Conservation (phyloP, 2,329 filamentous ascomycete genomes). For the Ophiostoma sp. region DNA sequence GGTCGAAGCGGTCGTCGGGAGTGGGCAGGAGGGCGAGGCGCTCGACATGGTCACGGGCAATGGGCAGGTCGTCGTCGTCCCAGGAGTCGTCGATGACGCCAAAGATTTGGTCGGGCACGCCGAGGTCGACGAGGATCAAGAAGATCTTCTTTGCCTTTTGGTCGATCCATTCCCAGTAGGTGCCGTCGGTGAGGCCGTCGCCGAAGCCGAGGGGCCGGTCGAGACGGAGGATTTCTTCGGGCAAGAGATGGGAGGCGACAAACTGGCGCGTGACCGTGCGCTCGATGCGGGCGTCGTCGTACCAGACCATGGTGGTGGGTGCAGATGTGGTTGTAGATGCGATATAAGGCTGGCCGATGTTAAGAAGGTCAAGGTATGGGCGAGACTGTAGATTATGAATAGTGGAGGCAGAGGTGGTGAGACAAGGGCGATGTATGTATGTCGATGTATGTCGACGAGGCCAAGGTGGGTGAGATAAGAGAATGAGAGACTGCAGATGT, state of each 20-base stretch:
- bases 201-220: constrained; percentile 62
- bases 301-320: constrained; percentile 47
- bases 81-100: constrained; percentile 68
- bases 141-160: constrained; percentile 65
- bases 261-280: constrained; percentile 63
- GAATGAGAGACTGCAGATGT: not conserved
- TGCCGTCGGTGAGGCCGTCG: constrained; percentile 63
- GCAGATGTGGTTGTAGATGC: not conserved
- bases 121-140: constrained; percentile 64
- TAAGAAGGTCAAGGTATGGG: no score
- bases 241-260: constrained; percentile 58
- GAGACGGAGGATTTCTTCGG: constrained; percentile 58
- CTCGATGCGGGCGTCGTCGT: constrained; percentile 65
- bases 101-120: constrained; percentile 68
- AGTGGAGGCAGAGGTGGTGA: not conserved
- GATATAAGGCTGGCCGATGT: not conserved
- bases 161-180: constrained; percentile 74
- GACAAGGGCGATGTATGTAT: not conserved
- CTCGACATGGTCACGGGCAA: constrained; percentile 60
- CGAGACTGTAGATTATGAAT: not conserved
- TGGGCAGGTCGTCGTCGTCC: constrained; percentile 70
- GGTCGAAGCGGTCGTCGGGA: constrained; percentile 59
- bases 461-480: no score
- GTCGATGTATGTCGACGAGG: not conserved
- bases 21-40: constrained; percentile 55